phyloP scores from a whole-genome alignment of 1,284 basidiomycete species.

The Ceratobasidium sp. region DNA sequence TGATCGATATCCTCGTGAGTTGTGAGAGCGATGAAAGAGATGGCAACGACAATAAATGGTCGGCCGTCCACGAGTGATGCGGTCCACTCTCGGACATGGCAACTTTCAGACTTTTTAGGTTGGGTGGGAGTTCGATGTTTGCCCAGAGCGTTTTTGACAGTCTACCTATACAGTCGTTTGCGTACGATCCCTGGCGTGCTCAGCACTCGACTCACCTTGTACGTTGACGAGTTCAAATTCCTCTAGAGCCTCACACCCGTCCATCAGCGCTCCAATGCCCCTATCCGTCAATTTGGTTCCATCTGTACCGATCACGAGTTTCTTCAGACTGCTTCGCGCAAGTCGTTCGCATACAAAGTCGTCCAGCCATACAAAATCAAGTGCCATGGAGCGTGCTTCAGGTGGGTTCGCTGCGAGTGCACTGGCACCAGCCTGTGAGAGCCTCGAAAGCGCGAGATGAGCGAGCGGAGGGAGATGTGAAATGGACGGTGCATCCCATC shows the following conservation, averaged over 20 bases:
- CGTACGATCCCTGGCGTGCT: neutral
- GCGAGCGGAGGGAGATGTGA: conserved; percentile 49
- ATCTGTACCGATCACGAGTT: conserved; percentile 48
- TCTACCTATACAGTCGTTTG: conserved; percentile 47
- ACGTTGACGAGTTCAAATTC: conserved; percentile 51
- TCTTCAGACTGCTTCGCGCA: conserved; percentile 47
- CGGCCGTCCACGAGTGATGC: conserved; percentile 54
- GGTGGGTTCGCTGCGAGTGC: conserved; percentile 48
- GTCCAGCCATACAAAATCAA: conserved; percentile 54
- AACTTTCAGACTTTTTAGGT: conserved; percentile 48
- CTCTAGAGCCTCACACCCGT: conserved; percentile 51
- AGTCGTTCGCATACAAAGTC: conserved; percentile 51
- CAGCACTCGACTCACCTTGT: conserved; percentile 47
- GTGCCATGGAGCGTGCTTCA: conserved; percentile 47
- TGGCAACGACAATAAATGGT: conserved; percentile 52
- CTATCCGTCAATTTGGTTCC: conserved; percentile 53
- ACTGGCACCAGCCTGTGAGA: conserved; percentile 51
- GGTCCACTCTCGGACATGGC: conserved; percentile 49
- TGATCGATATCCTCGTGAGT: conserved; percentile 47
- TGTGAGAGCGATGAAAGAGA: conserved; percentile 46
- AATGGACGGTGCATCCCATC: conserved; percentile 53
- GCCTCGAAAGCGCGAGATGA: conserved; percentile 49
- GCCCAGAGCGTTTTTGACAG: conserved; percentile 52
- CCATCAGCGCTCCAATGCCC: conserved; percentile 49
- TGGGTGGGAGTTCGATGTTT: conserved; percentile 48